Conservation (phyloP, 495 filamentous ascomycete genomes). For the Ramalina peruviana region DNA sequence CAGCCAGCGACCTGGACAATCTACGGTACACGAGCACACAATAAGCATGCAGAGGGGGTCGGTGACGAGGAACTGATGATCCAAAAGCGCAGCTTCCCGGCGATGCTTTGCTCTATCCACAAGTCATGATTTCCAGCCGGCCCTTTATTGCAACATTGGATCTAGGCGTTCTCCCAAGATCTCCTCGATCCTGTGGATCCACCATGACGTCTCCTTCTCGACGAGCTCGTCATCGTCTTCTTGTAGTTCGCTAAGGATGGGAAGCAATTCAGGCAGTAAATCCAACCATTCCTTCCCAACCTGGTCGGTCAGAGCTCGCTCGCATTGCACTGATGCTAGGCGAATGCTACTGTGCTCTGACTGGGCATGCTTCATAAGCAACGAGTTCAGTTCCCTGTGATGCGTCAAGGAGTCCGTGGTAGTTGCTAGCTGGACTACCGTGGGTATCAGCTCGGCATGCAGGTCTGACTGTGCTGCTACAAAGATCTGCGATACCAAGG, state of each 20-base stretch:
- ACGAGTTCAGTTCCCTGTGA: slow-evolving; percentile 69
- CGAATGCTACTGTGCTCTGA: slow-evolving; percentile 52
- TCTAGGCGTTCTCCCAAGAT: slow-evolving; percentile 79
- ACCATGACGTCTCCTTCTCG: slow-evolving; percentile 70
- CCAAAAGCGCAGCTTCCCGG: too few relatives aligned
- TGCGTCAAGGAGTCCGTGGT: slow-evolving; percentile 71
- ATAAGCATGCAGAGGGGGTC: too few relatives aligned
- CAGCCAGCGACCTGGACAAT: not conserved
- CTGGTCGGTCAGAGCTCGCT: slow-evolving; percentile 60
- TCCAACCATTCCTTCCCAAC: slow-evolving; percentile 87
- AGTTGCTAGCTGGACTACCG: slow-evolving; percentile 63
- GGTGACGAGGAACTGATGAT: too few relatives aligned
- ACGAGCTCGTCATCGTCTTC: slow-evolving; percentile 92
- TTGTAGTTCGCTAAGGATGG: slow-evolving; percentile 82
- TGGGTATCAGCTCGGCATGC: slow-evolving; percentile 34
- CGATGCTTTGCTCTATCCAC: too few relatives aligned
- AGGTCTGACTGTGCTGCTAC: slow-evolving; percentile 34
- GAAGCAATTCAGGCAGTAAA: slow-evolving; percentile 84
- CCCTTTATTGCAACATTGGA: slow-evolving; percentile 64
- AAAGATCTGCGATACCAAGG: slow-evolving; percentile 54
- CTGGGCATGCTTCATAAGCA: slow-evolving; percentile 60
- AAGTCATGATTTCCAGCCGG: too few relatives aligned
- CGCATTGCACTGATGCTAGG: slow-evolving; percentile 62
- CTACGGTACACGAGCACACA: too few relatives aligned
- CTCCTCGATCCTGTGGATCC: slow-evolving; percentile 77